Conservation (phyloP, 306 rosid species). For the Vachellia collinsii region DNA sequence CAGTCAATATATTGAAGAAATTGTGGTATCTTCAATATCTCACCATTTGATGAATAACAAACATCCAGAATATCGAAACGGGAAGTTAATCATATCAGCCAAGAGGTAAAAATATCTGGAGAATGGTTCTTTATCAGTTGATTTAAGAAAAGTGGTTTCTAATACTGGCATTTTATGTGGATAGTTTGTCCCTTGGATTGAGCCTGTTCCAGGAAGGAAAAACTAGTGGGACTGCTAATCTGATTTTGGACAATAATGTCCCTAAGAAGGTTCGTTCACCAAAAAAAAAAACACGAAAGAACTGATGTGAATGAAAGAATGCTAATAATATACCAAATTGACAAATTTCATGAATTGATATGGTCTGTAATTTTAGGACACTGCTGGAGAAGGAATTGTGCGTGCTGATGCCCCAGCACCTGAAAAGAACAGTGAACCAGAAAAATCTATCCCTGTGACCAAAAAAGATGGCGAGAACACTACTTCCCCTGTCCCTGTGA, state of each 20-base stretch:
- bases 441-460: slow-evolving; percentile 49
- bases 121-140: background rate
- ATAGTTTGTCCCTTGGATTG: slow-evolving; percentile 76
- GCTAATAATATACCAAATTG: slow-evolving; percentile 5
- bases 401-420: slow-evolving; percentile 47
- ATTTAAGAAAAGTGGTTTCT: background rate
- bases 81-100: slow-evolving; percentile 77
- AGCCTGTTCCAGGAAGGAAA: slow-evolving; percentile 71
- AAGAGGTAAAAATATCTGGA: slow-evolving; percentile 51
- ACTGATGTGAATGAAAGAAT: background rate
- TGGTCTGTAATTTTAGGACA: slow-evolving; percentile 44
- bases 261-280: slow-evolving; percentile 57
- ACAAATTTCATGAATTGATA: background rate
- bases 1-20: slow-evolving; percentile 63
- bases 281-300: background rate
- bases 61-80: slow-evolving; percentile 72
- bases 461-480: slow-evolving; percentile 60
- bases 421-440: slow-evolving; percentile 54
- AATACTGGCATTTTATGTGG: slow-evolving; percentile 40
- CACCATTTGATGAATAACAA: slow-evolving; percentile 60
- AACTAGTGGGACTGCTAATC: slow-evolving; percentile 53
- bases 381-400: slow-evolving; percentile 43
- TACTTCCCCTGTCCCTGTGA: slow-evolving; percentile 46
- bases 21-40: slow-evolving; percentile 66
- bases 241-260: slow-evolving; percentile 59